Evolutionary conservation across 805 yeast species (phyloP).

Genomic region (Scheffersomyces ergatensis): DNA sequence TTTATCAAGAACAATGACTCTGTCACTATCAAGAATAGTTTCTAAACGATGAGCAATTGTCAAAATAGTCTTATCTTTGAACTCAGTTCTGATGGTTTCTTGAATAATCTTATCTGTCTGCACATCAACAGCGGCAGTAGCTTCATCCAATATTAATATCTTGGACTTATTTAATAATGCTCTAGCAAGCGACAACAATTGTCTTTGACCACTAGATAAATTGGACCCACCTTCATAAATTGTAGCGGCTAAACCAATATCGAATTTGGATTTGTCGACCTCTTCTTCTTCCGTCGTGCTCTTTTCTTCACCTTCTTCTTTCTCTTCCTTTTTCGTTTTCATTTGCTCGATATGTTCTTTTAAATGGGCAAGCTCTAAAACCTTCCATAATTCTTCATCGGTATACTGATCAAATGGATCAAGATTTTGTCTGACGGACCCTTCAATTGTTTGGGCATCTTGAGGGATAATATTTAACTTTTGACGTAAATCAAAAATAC

Average conservation of each 20-base stretch:
- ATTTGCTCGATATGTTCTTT: slow-evolving; percentile 57
- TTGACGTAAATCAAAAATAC: slow-evolving; percentile 74
- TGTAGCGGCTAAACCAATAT: slow-evolving; percentile 22
- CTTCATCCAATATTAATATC: slow-evolving; percentile 81
- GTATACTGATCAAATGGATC: slow-evolving; percentile 71
- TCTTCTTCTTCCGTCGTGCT: slow-evolving; percentile 16
- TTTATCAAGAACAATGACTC: slow-evolving; percentile 34
- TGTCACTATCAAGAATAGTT: slow-evolving; percentile 39
- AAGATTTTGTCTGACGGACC: slow-evolving; percentile 77
- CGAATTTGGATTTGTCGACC: slow-evolving; percentile 12
- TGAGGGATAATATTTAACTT: slow-evolving; percentile 86
- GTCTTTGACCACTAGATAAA: slow-evolving; percentile 38
- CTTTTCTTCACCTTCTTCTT: slow-evolving; percentile 6
- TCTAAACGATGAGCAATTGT: slow-evolving; percentile 42
- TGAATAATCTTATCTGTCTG: slow-evolving; percentile 34
- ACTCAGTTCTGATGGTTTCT: slow-evolving; percentile 34
- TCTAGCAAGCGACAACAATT: slow-evolving; percentile 35
- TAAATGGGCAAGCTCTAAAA: slow-evolving; percentile 74
- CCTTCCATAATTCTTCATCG: slow-evolving; percentile 78
- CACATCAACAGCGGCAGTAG: slow-evolving; percentile 51
- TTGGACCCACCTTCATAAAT: slow-evolving; percentile 35
- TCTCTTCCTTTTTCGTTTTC: slow-evolving; percentile 23
- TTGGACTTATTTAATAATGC: slow-evolving; percentile 54
- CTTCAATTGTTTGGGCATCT: slow-evolving; percentile 90
- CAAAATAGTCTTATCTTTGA: slow-evolving; percentile 35